phyloP scores from a whole-genome alignment of 495 filamentous ascomycete genomes.

The Aspergillus campestris region DNA sequence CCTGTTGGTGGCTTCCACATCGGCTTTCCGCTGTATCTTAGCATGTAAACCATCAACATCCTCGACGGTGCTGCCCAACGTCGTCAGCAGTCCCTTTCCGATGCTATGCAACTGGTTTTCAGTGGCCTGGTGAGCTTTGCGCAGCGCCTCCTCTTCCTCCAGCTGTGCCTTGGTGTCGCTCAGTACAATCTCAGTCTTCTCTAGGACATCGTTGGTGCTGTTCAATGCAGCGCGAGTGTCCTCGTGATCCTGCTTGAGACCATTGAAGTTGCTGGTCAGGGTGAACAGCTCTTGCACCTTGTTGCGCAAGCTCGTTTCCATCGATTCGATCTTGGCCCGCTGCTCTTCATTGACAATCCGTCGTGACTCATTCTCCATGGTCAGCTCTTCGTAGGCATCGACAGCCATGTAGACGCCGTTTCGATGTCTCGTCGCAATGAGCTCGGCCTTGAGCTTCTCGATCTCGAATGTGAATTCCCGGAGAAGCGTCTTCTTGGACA shows the following conservation, averaged over 20 bases:
- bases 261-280: conserved; percentile 75
- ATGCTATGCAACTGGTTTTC: conserved; percentile 65
- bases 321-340: conserved; percentile 79
- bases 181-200: conserved; percentile 78
- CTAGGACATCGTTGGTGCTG: conserved; percentile 69
- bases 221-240: conserved; percentile 59
- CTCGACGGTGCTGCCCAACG: conserved; percentile 62
- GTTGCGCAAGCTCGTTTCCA: conserved; percentile 81
- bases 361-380: conserved; percentile 84
- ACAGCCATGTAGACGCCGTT: conserved; percentile 90
- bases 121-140: conserved; percentile 78
- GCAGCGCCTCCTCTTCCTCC: conserved; percentile 68
- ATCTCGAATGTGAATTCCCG: conserved; percentile 90
- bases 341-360: conserved; percentile 89
- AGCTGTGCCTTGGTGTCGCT: conserved; percentile 64
- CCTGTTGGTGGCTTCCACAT: conserved; percentile 73
- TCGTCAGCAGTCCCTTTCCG: conserved; percentile 66
- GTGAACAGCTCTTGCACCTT: conserved; percentile 86
- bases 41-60: conserved; percentile 75
- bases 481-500: conserved; percentile 86
- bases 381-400: conserved; percentile 79
- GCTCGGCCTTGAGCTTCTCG: conserved; percentile 84
- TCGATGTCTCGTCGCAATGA: conserved; percentile 85
- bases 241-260: conserved; percentile 80
- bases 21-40: conserved; percentile 73